phyloP scores from a whole-genome alignment of 2,329 filamentous ascomycete species.

The Aspergillus brunneoviolaceus region DNA sequence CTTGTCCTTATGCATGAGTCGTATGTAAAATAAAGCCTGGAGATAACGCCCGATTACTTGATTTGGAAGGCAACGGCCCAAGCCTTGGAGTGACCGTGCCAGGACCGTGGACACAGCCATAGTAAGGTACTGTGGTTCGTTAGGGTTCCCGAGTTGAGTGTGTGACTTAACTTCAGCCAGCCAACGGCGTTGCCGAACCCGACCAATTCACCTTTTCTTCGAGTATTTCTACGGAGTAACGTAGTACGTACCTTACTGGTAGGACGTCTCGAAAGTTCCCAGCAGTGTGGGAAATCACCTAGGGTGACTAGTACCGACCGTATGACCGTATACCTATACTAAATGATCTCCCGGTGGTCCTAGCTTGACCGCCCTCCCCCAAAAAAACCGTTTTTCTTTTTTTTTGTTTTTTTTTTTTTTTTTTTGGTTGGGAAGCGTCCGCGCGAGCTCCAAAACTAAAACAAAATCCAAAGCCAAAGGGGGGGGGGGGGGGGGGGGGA shows the following conservation, averaged over 20 bases:
- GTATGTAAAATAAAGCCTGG: no score
- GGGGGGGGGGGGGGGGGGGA: no score
- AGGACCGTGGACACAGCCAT: background rate
- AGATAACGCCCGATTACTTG: no score
- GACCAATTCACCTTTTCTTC: background rate
- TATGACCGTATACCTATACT: background rate
- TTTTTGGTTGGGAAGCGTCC: slow-evolving; percentile 8
- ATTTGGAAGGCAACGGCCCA: background rate
- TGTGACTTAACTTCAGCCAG: background rate
- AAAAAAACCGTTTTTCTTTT: slow-evolving; percentile 2
- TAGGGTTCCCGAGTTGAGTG: background rate
- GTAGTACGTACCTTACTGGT: no score
- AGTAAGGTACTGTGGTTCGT: background rate
- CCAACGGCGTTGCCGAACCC: background rate
- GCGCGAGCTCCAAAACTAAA: no score
- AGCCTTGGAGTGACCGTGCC: no score
- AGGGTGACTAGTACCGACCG: background rate
- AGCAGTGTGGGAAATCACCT: no score
- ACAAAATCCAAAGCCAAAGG: no score
- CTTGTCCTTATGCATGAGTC: no score
- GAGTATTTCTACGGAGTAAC: no score
- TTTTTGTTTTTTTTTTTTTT: background rate
- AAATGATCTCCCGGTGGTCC: slow-evolving; percentile 13
- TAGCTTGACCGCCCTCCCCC: slow-evolving; percentile 6
- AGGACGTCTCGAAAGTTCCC: no score